Conservation (phyloP, 2,329 filamentous ascomycete genomes). For the Penicillium palitans region DNA sequence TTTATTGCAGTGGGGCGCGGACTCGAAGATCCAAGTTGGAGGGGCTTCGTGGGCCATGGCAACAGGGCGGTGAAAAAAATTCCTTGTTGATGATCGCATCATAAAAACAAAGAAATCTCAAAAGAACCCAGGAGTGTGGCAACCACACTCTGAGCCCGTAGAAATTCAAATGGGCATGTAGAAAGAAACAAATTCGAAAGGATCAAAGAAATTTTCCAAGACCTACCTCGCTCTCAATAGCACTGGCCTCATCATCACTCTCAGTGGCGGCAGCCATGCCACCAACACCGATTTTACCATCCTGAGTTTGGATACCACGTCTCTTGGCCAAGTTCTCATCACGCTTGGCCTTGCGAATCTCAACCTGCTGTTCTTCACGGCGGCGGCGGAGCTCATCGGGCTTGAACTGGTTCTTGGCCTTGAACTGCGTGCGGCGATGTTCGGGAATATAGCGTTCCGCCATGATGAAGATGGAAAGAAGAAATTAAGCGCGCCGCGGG, state of each 20-base stretch:
- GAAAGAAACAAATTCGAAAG: slow-evolving; percentile 14
- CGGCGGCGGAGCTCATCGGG: slow-evolving; percentile 97
- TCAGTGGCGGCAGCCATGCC: slow-evolving; percentile 84
- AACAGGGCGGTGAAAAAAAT: slow-evolving; percentile 41
- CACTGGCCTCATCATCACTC: slow-evolving; percentile 94
- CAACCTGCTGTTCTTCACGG: slow-evolving; percentile 98
- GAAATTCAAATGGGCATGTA: neutral
- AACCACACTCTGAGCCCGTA: neutral
- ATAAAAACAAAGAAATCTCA: slow-evolving; percentile 30
- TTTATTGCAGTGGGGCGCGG: slow-evolving; percentile 22
- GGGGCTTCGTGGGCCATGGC: slow-evolving; percentile 29
- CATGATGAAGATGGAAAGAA: slow-evolving; percentile 60
- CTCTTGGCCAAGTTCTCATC: slow-evolving; percentile 99
- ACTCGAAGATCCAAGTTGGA: slow-evolving; percentile 19
- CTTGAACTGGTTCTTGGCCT: slow-evolving; percentile 99
- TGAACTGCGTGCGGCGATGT: slow-evolving; percentile 98
- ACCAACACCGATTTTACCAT: slow-evolving; percentile 58
- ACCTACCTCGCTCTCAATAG: slow-evolving; percentile 93
- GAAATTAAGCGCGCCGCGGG: slow-evolving; percentile 32
- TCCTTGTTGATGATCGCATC: slow-evolving; percentile 30
- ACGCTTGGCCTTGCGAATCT: slow-evolving; percentile 97
- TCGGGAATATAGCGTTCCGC: slow-evolving; percentile 99
- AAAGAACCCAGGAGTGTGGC: neutral
- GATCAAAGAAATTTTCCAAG: slow-evolving; percentile 23
- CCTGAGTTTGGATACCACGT: slow-evolving; percentile 83